phyloP scores from a whole-genome alignment of 345 rosid genomes.

The Psidium guajava region DNA sequence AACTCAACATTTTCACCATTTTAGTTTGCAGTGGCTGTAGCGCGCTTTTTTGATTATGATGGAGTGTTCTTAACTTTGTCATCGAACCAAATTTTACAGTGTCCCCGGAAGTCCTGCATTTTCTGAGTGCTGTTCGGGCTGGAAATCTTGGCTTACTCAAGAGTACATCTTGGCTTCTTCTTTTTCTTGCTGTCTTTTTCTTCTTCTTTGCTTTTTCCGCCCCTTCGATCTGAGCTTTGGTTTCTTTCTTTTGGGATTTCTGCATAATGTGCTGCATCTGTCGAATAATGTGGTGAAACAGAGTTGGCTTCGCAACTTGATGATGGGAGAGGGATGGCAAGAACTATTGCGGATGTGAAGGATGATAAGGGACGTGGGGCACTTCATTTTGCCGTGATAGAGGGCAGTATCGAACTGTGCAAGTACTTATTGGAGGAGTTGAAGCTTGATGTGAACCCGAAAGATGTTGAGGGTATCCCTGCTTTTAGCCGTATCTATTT shows the following conservation, averaged over 20 bases:
- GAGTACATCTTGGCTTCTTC: conserved; percentile 27
- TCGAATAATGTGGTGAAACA: conserved; percentile 6
- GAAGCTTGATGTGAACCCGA: conserved; percentile 46
- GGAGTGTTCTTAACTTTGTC: background rate
- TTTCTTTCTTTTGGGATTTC: background rate
- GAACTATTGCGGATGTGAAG: conserved; percentile 67
- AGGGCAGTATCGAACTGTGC: conserved; percentile 67
- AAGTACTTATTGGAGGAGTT: conserved; percentile 72
- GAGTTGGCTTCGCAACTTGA: conserved; percentile 61
- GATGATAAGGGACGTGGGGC: conserved; percentile 86
- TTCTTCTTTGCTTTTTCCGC: background rate
- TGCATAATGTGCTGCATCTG: background rate
- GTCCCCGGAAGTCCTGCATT: conserved; percentile 53
- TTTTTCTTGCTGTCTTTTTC: background rate
- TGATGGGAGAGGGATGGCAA: conserved; percentile 53
- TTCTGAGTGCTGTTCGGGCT: conserved; percentile 48
- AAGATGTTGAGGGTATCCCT: conserved; percentile 68
- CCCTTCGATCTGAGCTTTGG: background rate
- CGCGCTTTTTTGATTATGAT: background rate
- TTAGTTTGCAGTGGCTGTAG: too few relatives aligned
- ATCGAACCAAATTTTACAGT: conserved; percentile 17
- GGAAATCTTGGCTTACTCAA: conserved; percentile 79
- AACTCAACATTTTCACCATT: too few relatives aligned
- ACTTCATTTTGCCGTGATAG: conserved; percentile 85
- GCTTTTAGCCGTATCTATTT: background rate